Evolutionary conservation across 495 filamentous ascomycete species (phyloP).

Genomic region (Neurospora sp.): DNA sequence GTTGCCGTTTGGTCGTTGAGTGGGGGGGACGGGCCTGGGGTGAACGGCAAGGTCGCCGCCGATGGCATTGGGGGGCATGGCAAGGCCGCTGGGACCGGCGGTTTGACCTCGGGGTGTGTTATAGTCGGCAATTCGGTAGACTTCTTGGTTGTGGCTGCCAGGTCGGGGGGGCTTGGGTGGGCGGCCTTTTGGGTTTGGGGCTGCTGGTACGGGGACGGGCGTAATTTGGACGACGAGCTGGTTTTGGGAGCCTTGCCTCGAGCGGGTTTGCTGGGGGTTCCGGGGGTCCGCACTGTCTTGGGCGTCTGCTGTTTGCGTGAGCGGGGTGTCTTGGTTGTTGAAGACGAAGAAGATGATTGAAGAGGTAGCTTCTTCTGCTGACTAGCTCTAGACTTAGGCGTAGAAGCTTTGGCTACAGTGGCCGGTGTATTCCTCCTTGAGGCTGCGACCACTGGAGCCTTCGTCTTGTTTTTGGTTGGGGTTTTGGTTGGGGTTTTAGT

Average conservation of each 20-base stretch:
- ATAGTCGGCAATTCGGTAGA: background rate
- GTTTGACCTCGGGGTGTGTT: conserved; percentile 2
- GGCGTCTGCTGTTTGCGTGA: conserved; percentile 10
- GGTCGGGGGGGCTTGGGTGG: conserved; percentile 10
- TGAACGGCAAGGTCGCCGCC: conserved; percentile 2
- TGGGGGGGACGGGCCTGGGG: background rate
- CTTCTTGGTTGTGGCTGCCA: background rate
- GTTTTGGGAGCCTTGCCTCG: background rate
- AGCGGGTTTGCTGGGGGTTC: background rate
- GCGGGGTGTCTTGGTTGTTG: conserved; percentile 3
- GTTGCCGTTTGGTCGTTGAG: background rate
- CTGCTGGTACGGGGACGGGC: background rate
- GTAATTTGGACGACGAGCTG: background rate
- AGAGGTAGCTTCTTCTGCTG: background rate
- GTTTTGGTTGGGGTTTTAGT: background rate
- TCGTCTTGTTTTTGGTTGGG: background rate
- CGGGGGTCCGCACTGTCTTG: background rate
- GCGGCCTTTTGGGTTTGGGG: background rate
- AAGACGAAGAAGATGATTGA: conserved; percentile 1
- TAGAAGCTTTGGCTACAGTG: background rate
- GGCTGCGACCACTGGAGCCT: background rate
- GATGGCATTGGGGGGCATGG: background rate
- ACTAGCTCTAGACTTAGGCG: background rate
- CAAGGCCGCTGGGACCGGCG: background rate
- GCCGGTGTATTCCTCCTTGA: background rate